Percentiles rank a stretch among this genome's conserved stretches.
phyloP scores from a whole-genome alignment of 495 filamentous ascomycete species.

The Hapsidospora chrysogenum region DNA sequence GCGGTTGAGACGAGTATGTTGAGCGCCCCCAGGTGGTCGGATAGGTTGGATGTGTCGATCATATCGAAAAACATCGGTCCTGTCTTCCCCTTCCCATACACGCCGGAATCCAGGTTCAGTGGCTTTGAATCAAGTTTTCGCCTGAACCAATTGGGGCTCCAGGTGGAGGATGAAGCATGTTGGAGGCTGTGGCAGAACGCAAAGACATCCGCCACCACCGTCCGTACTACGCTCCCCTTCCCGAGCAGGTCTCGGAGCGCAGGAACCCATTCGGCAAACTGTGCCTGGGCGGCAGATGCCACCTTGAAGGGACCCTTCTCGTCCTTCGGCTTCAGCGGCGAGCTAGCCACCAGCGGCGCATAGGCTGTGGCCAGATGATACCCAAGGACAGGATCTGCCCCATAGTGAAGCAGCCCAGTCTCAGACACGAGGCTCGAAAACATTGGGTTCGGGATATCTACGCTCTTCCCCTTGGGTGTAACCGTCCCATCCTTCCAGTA shows the following conservation, averaged over 20 bases:
- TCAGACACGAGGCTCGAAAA: constrained; percentile 8
- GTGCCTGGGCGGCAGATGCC: constrained; percentile 8
- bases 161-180: no score
- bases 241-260: constrained; percentile 10
- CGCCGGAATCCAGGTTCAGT: constrained; percentile 19
- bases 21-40: constrained; percentile 28
- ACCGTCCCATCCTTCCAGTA: constrained; percentile 20
- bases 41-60: constrained; percentile 42
- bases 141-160: constrained; percentile 17
- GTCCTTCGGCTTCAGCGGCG: constrained; percentile 1
- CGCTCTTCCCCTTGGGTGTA: not conserved
- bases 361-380: constrained; percentile 24
- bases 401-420: constrained; percentile 15
- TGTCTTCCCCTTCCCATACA: constrained; percentile 15
- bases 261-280: constrained; percentile 17
- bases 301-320: constrained; percentile 1
- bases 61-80: constrained; percentile 32
- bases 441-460: constrained; percentile 16
- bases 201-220: constrained; percentile 26
- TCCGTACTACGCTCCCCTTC: constrained; percentile 19
- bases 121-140: constrained; percentile 8
- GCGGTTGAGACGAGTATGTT: constrained; percentile 29
- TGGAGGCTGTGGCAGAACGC: constrained; percentile 29
- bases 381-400: constrained; percentile 24
- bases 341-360: constrained; percentile 6